Conservation (phyloP, 2,329 filamentous ascomycete species). For the Dactylonectria macrodidyma region DNA sequence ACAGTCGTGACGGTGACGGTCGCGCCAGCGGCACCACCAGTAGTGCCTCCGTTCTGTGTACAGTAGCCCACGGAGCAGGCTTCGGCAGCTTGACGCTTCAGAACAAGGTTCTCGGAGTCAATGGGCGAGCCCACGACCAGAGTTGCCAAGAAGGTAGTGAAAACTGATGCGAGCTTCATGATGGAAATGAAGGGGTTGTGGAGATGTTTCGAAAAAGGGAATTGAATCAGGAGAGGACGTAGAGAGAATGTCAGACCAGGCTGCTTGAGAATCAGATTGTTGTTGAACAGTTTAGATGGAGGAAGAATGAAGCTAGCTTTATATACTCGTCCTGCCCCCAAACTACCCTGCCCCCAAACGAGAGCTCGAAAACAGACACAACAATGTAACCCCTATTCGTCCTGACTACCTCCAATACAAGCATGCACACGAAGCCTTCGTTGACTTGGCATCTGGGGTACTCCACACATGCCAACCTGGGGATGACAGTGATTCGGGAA, state of each 20-base stretch:
- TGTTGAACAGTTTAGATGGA: neutral
- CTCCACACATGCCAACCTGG: neutral
- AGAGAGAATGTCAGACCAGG: neutral
- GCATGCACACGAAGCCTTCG: neutral
- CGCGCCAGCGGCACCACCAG: slow-evolving; percentile 47
- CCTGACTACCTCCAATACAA: neutral
- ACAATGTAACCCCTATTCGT: neutral
- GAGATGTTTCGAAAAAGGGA: no score
- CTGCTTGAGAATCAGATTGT: neutral
- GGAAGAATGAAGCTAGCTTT: neutral
- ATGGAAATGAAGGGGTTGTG: neutral
- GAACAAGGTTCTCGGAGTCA: slow-evolving; percentile 26
- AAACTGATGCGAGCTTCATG: slow-evolving; percentile 38
- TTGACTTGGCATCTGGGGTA: neutral
- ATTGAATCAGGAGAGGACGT: neutral
- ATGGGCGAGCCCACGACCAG: slow-evolving; percentile 35
- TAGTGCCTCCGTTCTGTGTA: slow-evolving; percentile 52
- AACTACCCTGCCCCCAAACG: neutral
- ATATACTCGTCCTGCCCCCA: neutral
- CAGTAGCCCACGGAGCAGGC: slow-evolving; percentile 55
- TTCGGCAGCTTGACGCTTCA: slow-evolving; percentile 64
- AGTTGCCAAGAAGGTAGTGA: slow-evolving; percentile 35
- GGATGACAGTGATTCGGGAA: neutral
- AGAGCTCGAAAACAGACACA: no score
- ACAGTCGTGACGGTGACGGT: slow-evolving; percentile 50